Conservation (phyloP, 2,329 filamentous ascomycete genomes). For the Metarhizium anisopliae region DNA sequence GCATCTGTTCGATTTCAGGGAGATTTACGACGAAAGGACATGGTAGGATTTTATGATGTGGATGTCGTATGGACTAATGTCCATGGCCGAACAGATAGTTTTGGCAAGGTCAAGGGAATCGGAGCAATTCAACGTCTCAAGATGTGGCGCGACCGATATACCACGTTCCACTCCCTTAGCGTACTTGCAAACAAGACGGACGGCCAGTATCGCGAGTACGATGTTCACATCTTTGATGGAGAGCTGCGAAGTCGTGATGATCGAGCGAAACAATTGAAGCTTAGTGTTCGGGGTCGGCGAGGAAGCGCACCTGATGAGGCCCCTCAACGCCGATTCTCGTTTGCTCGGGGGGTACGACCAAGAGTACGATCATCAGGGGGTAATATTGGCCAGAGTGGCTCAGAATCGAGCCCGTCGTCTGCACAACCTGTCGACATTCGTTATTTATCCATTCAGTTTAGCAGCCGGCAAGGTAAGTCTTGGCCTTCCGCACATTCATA, state of each 20-base stretch:
- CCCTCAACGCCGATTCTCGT: conserved; percentile 31
- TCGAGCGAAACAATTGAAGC: conserved; percentile 33
- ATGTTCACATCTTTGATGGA: conserved; percentile 36
- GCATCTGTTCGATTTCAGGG: conserved; percentile 39
- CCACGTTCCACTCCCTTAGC: conserved; percentile 37
- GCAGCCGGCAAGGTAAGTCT: conserved; percentile 33
- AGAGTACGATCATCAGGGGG: conserved; percentile 23
- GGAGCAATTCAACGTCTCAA: conserved; percentile 44
- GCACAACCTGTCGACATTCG: conserved; percentile 30
- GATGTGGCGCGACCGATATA: conserved; percentile 40
- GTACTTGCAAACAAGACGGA: conserved; percentile 38
- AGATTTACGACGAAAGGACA: conserved; percentile 36
- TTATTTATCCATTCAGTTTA: conserved; percentile 42
- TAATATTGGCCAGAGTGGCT: conserved; percentile 9
- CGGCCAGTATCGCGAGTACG: conserved; percentile 38
- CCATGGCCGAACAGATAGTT: conserved; percentile 38
- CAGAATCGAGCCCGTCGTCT: conserved; percentile 14
- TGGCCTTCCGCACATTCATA: too few relatives aligned
- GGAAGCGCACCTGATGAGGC: conserved; percentile 30
- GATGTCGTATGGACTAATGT: conserved; percentile 44
- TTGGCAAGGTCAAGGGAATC: conserved; percentile 40
- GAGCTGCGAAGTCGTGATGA: conserved; percentile 38
- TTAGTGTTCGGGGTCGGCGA: conserved; percentile 31
- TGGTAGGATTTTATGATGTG: conserved; percentile 42
- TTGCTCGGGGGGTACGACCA: conserved; percentile 33